Evolutionary conservation across 2,329 filamentous ascomycete species (phyloP).

Genomic region (Blastomyces emzantsi): DNA sequence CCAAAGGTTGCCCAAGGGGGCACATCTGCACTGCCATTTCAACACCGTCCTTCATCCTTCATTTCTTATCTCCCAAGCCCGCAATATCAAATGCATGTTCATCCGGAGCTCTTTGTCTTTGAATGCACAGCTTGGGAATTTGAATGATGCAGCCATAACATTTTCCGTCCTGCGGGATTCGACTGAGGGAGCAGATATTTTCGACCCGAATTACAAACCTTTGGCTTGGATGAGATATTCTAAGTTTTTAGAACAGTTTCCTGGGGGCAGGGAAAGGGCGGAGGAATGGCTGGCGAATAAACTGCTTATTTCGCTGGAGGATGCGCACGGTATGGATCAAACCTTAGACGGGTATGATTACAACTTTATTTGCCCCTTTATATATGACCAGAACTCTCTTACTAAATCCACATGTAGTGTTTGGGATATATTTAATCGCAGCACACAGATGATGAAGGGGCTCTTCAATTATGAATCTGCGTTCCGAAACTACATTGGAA

Average conservation of each 20-base stretch:
- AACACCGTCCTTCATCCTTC: constrained; percentile 9
- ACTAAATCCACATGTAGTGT: constrained; percentile 1
- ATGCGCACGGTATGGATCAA: constrained; percentile 5
- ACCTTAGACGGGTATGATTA: constrained; percentile 4
- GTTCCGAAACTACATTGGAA: constrained; percentile 4
- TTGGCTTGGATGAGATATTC: constrained; percentile 9
- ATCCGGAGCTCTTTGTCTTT: constrained; percentile 4
- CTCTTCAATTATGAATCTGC: constrained; percentile 10
- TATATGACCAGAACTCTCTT: not conserved
- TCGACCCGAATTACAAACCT: not conserved
- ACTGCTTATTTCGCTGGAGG: not conserved
- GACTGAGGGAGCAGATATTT: not conserved
- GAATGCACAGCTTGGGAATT: not conserved
- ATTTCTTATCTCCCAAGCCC: constrained; percentile 4
- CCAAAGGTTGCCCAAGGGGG: constrained; percentile 5
- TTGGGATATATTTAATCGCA: constrained; percentile 10
- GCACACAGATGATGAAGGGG: constrained; percentile 11
- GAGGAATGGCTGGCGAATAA: constrained; percentile 10
- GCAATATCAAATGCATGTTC: constrained; percentile 9
- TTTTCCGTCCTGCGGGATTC: constrained; percentile 7
- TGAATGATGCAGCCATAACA: constrained; percentile 3
- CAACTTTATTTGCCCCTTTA: not conserved
- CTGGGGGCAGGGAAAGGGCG: not conserved
- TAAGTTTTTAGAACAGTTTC: constrained; percentile 5
- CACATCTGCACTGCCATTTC: constrained; percentile 10